Evolutionary conservation across 345 rosid genomes (phyloP).

Genomic region (Eucalyptus cloeziana): DNA sequence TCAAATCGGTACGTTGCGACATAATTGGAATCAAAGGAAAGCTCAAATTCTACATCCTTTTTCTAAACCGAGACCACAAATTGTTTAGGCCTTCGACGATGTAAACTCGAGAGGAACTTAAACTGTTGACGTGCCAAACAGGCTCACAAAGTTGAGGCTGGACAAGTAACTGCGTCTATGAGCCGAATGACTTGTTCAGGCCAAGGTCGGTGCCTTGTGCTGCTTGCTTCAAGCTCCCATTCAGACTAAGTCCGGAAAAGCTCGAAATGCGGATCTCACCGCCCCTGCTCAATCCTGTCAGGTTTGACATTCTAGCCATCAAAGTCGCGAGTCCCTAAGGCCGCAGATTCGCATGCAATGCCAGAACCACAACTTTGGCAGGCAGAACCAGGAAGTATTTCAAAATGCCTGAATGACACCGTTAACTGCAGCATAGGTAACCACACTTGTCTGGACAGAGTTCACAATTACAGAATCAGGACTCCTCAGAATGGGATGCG

Average conservation of each 20-base stretch:
- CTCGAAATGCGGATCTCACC: not conserved
- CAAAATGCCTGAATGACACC: not conserved
- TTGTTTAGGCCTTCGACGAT: not conserved
- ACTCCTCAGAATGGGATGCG: not conserved
- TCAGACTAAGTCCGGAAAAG: not conserved
- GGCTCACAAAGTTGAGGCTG: not conserved
- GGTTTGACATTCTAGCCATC: not conserved
- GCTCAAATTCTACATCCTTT: not conserved
- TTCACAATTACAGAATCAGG: not conserved
- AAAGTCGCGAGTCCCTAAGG: not conserved
- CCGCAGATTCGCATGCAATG: not conserved
- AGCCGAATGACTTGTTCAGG: not conserved
- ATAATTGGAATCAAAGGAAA: not conserved
- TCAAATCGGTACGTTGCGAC: not conserved
- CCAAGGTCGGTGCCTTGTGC: not conserved
- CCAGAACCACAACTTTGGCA: not conserved
- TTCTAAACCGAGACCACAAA: not conserved
- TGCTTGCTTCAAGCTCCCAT: not conserved
- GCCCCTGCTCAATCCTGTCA: not conserved
- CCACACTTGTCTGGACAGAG: not conserved
- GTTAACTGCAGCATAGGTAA: not conserved
- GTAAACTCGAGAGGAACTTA: not conserved
- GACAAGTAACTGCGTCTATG: not conserved
- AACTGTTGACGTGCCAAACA: not conserved
- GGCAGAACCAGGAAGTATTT: not conserved